A percentile compares a stretch with the other conserved stretches of the same genome.
phyloP scores from a whole-genome alignment of 139 green algal genomes.

The Pycnococcus provasolii region DNA sequence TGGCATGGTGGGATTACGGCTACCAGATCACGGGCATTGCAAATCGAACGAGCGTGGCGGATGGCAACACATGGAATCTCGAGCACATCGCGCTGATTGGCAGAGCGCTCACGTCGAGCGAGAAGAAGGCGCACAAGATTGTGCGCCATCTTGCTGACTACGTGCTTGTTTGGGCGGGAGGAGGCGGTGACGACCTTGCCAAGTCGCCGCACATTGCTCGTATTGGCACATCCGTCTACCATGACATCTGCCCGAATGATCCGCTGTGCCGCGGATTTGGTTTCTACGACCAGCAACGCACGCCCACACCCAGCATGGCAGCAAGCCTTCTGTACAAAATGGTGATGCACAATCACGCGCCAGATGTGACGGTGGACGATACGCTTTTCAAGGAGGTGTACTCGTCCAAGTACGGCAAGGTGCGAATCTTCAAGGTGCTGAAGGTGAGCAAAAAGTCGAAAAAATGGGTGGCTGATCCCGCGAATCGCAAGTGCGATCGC shows the following conservation, averaged over 20 bases:
- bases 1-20: slow-evolving; percentile 49
- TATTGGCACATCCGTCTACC: slow-evolving; percentile 36
- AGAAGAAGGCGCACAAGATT: slow-evolving; percentile 35
- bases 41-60: slow-evolving; percentile 42
- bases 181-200: slow-evolving; percentile 39
- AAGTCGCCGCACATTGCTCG: slow-evolving; percentile 37
- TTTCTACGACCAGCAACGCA: slow-evolving; percentile 5
- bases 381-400: slow-evolving; percentile 23
- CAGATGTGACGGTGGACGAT: neutral
- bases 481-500: slow-evolving; percentile 23
- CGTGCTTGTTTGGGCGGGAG: slow-evolving; percentile 41
- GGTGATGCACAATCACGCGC: neutral
- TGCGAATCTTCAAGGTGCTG: slow-evolving; percentile 27
- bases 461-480: slow-evolving; percentile 18
- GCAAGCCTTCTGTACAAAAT: slow-evolving; percentile 22
- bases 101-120: slow-evolving; percentile 29
- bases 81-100: slow-evolving; percentile 43
- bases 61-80: slow-evolving; percentile 51
- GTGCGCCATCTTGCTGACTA: slow-evolving; percentile 40
- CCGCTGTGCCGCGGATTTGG: slow-evolving; percentile 19
- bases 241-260: slow-evolving; percentile 17
- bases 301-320: slow-evolving; percentile 21
- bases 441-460: slow-evolving; percentile 18
- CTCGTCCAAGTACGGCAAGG: slow-evolving; percentile 27
- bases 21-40: slow-evolving; percentile 47